Percentiles rank a stretch among this genome's conserved stretches.
phyloP scores from a whole-genome alignment of 257 asterid species.

The Cruciata laevipes region DNA sequence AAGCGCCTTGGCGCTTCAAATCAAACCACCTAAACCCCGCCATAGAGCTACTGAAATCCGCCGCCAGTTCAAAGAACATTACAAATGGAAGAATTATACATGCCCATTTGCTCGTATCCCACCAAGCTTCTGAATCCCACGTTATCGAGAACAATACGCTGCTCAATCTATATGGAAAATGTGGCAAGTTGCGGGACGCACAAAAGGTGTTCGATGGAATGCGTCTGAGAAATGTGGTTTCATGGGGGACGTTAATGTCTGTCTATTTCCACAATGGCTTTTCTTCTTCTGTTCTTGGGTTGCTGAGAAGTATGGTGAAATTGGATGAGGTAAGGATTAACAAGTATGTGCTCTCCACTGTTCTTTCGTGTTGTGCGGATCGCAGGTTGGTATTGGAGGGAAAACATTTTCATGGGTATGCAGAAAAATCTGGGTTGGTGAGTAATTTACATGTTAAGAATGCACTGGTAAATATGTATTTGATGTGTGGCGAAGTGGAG shows the following conservation, averaged over 20 bases:
- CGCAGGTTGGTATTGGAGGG: conserved; percentile 54
- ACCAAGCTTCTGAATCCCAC: conserved; percentile 33
- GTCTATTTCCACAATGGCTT: conserved; percentile 52
- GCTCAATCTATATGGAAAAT: conserved; percentile 52
- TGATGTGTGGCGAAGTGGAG: conserved; percentile 32
- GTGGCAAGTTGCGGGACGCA: conserved; percentile 46
- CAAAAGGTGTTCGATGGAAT: conserved; percentile 63
- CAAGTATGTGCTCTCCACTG: conserved; percentile 57
- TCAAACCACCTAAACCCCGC: conserved; percentile 4
- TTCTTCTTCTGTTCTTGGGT: conserved; percentile 34
- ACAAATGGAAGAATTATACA: conserved; percentile 54
- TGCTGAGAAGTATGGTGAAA: conserved; percentile 43
- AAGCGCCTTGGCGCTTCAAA: conserved; percentile 16
- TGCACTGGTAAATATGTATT: conserved; percentile 56
- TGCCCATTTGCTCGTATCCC: conserved; percentile 53
- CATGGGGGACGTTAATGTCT: conserved; percentile 73
- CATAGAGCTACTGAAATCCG: conserved; percentile 47
- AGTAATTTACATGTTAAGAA: conserved; percentile 64
- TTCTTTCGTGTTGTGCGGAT: conserved; percentile 58
- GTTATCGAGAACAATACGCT: conserved; percentile 54
- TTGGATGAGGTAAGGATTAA: conserved; percentile 43
- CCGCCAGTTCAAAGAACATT: conserved; percentile 41
- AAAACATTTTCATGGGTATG: conserved; percentile 67
- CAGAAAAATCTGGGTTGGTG: conserved; percentile 56
- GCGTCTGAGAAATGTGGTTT: conserved; percentile 57